A percentile compares a stretch with the other conserved stretches of the same genome.
phyloP scores from a whole-genome alignment of 495 filamentous ascomycete genomes.

The Penicillium maclennaniae region DNA sequence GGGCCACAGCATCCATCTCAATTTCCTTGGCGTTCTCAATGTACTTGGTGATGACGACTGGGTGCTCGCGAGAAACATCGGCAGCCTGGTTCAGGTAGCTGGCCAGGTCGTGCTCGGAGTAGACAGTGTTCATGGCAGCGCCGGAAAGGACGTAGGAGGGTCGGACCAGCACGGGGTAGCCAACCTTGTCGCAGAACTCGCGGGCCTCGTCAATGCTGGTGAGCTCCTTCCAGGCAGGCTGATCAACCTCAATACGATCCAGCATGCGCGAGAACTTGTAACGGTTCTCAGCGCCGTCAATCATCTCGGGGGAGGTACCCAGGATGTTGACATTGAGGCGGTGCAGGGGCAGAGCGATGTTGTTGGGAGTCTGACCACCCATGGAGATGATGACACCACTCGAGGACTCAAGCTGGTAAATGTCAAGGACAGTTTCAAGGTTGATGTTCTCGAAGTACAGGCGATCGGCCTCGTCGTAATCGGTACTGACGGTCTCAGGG shows the following conservation, averaged over 20 bases:
- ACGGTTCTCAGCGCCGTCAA: constrained; percentile 93
- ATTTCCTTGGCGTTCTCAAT: constrained; percentile 98
- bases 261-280: constrained; percentile 99
- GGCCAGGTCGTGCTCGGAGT: constrained; percentile 83
- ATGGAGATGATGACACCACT: constrained; percentile 94
- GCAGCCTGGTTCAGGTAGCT: constrained; percentile 86
- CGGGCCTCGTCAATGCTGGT: constrained; percentile 85
- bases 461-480: constrained; percentile 93
- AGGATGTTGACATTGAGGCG: constrained; percentile 87
- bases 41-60: constrained; percentile 98
- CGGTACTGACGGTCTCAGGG: constrained; percentile 90
- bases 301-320: constrained; percentile 97
- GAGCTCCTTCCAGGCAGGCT: constrained; percentile 96
- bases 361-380: constrained; percentile 98
- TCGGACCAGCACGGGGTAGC: constrained; percentile 90
- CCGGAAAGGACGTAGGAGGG: constrained; percentile 98
- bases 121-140: constrained; percentile 99
- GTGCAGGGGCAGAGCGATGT: constrained; percentile 87
- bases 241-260: constrained; percentile 90
- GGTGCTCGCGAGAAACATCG: constrained; percentile 92
- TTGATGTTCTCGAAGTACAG: constrained; percentile 98
- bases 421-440: constrained; percentile 89
- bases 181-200: constrained; percentile 80
- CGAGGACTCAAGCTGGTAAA: constrained; percentile 85
- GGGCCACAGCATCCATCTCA: constrained; percentile 92